A percentile compares a stretch with the other conserved stretches of the same genome.
Conservation (phyloP, 2,329 filamentous ascomycete genomes). For the Aspergillus uvarum region DNA sequence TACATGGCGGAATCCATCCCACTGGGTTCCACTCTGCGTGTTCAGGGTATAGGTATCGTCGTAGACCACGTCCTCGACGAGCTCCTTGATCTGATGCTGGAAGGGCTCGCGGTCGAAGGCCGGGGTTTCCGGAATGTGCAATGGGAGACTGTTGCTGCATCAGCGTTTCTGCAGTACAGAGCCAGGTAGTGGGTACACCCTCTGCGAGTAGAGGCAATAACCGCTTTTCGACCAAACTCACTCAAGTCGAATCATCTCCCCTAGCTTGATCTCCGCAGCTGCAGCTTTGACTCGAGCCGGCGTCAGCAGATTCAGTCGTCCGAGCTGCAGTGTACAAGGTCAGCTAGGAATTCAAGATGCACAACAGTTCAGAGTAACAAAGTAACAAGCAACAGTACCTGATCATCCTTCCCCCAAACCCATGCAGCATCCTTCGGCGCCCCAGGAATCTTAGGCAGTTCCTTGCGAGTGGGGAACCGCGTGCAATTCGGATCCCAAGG, state of each 20-base stretch:
- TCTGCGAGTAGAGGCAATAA: too few relatives aligned
- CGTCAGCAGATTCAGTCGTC: slow-evolving; percentile 57
- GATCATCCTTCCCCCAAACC: slow-evolving; percentile 60
- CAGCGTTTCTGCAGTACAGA: not conserved
- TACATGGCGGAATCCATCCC: slow-evolving; percentile 53
- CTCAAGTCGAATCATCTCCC: slow-evolving; percentile 58
- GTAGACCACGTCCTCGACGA: slow-evolving; percentile 38
- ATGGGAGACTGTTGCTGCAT: slow-evolving; percentile 46
- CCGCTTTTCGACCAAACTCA: slow-evolving; percentile 24
- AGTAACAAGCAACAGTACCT: slow-evolving; percentile 30
- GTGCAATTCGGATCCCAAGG: slow-evolving; percentile 57
- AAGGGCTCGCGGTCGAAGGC: slow-evolving; percentile 55
- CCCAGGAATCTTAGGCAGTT: slow-evolving; percentile 53
- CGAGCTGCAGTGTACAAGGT: slow-evolving; percentile 19
- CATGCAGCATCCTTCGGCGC: slow-evolving; percentile 58
- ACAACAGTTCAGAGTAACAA: not conserved
- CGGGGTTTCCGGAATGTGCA: slow-evolving; percentile 54
- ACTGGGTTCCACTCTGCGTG: slow-evolving; percentile 51
- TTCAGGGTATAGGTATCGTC: slow-evolving; percentile 51
- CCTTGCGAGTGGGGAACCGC: slow-evolving; percentile 53
- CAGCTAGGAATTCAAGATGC: not conserved
- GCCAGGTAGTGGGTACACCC: too few relatives aligned
- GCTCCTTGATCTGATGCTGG: slow-evolving; percentile 54
- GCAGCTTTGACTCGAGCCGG: slow-evolving; percentile 56
- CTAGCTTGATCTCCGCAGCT: slow-evolving; percentile 54